phyloP scores from a whole-genome alignment of 345 rosid genomes.

The Rhizophora apiculata region DNA sequence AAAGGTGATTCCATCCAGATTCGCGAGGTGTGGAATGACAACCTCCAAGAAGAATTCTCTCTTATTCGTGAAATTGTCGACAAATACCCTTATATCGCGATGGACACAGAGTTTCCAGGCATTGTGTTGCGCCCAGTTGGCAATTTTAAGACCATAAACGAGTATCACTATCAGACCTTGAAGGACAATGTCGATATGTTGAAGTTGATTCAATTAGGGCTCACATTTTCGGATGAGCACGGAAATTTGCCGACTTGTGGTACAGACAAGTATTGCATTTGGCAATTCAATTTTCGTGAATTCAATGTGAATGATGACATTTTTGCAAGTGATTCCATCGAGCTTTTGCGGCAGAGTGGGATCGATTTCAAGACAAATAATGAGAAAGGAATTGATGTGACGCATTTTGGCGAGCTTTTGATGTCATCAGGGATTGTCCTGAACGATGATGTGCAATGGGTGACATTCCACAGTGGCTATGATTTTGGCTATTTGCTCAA shows the following conservation, averaged over 20 bases:
- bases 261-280: slow-evolving; percentile 51
- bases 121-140: slow-evolving; percentile 51
- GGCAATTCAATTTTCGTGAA: slow-evolving; percentile 80
- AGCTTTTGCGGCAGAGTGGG: slow-evolving; percentile 56
- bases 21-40: slow-evolving; percentile 71
- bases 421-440: slow-evolving; percentile 78
- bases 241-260: slow-evolving; percentile 69
- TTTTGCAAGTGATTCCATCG: slow-evolving; percentile 55
- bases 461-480: slow-evolving; percentile 73
- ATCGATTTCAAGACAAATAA: slow-evolving; percentile 62
- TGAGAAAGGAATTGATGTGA: slow-evolving; percentile 48
- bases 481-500: slow-evolving; percentile 79
- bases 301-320: slow-evolving; percentile 53
- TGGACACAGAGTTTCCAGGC: slow-evolving; percentile 88
- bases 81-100: slow-evolving; percentile 53
- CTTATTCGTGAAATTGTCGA: slow-evolving; percentile 53
- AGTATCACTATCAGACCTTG: slow-evolving; percentile 50
- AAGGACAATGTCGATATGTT: slow-evolving; percentile 63
- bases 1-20: slow-evolving; percentile 56
- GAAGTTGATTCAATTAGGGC: slow-evolving; percentile 74
- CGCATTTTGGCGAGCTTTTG: slow-evolving; percentile 49
- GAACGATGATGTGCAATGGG: slow-evolving; percentile 64
- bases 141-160: slow-evolving; percentile 46
- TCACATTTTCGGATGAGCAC: slow-evolving; percentile 58
- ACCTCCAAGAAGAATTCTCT: slow-evolving; percentile 48